phyloP scores from a whole-genome alignment of 345 rosid genomes.

The Psidium friedrichsthalianum region DNA sequence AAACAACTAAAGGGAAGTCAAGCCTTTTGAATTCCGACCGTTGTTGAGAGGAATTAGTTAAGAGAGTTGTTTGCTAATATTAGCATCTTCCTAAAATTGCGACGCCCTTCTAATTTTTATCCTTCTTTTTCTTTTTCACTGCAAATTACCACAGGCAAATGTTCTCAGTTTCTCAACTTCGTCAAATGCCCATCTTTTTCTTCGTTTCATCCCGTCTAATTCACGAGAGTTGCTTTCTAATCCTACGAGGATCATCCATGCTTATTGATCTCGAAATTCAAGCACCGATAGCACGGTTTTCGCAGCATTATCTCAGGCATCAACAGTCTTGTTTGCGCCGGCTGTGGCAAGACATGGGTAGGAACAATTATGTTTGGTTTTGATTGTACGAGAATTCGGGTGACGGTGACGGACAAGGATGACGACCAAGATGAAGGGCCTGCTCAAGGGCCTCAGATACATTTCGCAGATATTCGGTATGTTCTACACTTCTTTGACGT shows the following conservation, averaged over 20 bases:
- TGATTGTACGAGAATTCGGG: neutral
- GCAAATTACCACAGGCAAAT: neutral
- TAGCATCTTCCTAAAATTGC: slow-evolving; percentile 15
- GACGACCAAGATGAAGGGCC: slow-evolving; percentile 12
- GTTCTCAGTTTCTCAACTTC: neutral
- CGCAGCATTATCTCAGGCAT: neutral
- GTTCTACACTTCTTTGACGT: neutral
- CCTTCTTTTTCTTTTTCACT: neutral
- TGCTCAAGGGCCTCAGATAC: slow-evolving; percentile 9
- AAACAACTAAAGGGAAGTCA: neutral
- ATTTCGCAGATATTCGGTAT: slow-evolving; percentile 10
- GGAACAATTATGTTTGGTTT: neutral
- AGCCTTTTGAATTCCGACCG: neutral
- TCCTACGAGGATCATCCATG: neutral
- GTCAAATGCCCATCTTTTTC: neutral
- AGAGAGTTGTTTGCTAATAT: neutral
- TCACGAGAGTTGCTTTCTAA: neutral
- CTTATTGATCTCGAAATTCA: neutral
- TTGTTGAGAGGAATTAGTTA: neutral
- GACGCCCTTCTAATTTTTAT: slow-evolving; percentile 13
- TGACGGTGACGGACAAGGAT: neutral
- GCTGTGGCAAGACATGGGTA: neutral
- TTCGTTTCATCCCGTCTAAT: neutral
- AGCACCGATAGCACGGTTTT: neutral
- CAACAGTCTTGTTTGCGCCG: neutral